Base-by-base conservation (phyloP, 352 stramenopile genomes). In the Globisporangium carolinianum region DNA sequence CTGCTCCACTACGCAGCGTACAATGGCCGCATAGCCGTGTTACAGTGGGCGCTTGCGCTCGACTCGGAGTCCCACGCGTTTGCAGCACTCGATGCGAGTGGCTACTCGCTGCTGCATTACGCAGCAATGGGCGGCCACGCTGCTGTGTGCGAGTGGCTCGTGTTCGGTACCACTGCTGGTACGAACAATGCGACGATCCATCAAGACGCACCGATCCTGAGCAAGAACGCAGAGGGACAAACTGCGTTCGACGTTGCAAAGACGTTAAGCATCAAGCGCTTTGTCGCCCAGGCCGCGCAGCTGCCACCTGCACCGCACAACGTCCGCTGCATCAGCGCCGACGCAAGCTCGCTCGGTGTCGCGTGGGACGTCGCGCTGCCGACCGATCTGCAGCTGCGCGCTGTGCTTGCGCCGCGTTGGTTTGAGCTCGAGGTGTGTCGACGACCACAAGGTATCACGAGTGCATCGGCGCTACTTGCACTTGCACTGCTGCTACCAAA, bases 1-100 rank as follows among this genome's bases (percentile, higher is more conserved):
- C 66, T 83, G 51, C 74, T 90, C 24, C 79, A 90, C 42, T 90
- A 90, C 47, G 79, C 79, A 6, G 71, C 77, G 6, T 87, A 82
- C 66, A 90, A 90, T 32, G 73, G 74, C 3, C 73, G 65, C 0
- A 48, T 86, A 12, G 32, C 62, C 43, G 67, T 83, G 18, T 54
- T 90, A 5, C 61, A 82, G 42, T 88, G 75, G 75, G 58, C 86
- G 3, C 53, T 87, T 14, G 51, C 59, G 10, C 12, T 46, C 4
- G 62, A 67, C 5, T 32, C 24, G 24, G 24, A 3, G 2, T 51
- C 15, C 18, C 58, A 18, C 9, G 66, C 72, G 15, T 68, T 84
- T 14, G 54, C 45, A 11, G 60, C 72, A 7, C 50, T 86, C 15
- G 79, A 89, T 48, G 57, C 66, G 6, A 89, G 82, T 38, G 73